Evolutionary conservation across 2,329 filamentous ascomycete genomes (phyloP), one percentile per base, ranked within the genome.

Genomic region (Penicillium sp.): DNA sequence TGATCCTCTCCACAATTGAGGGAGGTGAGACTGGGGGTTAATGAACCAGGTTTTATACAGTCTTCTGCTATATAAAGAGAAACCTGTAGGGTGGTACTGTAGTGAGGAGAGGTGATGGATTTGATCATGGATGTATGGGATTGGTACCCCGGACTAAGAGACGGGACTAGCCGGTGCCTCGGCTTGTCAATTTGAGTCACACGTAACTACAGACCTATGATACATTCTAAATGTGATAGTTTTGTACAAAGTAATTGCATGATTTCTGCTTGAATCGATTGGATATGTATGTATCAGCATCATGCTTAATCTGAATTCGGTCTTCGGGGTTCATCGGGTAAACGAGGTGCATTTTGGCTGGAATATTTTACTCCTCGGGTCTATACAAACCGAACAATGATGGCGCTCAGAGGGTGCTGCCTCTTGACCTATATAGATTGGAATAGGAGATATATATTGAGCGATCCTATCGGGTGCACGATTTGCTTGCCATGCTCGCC

Each of bases 121-220:
- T 41, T 25, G 37, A 37, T 17, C 33, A 44, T 40, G 19, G 33
- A 45, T 40, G 33, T 40, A 45, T 55, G 26, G 47, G 33, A 26
- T 38, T 51, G 33, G 31, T 25, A 22, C 53, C 48, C 41, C 53
- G 53, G 53, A 36, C 30, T 42, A 40, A 42, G 37, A 47, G 43
- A 51, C 33, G 53, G 52, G 50, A 40, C 41, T 43, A 51, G 58
- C 35, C 47, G 52, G 46, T 57, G 54, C 62, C 62, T 64, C 61
- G 62, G 62, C 55, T 44, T 41, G 11, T 40, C 26, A 16, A 36
- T n/a, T 26, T 28, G 46, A 26, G 6, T 45, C 53, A 41, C 31
- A n/a, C 22, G 35, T 31, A 22, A 22, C 22, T 22, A 22, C 22
- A 22, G 22, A 2, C 22, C 22, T 22, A 22, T 22, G 22, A 22